These are phyloP conservation scores for Capronia epimyces DNA, from an alignment of 2,329 filamentous ascomycete genomes.

Conservation along the genomic window DNA sequence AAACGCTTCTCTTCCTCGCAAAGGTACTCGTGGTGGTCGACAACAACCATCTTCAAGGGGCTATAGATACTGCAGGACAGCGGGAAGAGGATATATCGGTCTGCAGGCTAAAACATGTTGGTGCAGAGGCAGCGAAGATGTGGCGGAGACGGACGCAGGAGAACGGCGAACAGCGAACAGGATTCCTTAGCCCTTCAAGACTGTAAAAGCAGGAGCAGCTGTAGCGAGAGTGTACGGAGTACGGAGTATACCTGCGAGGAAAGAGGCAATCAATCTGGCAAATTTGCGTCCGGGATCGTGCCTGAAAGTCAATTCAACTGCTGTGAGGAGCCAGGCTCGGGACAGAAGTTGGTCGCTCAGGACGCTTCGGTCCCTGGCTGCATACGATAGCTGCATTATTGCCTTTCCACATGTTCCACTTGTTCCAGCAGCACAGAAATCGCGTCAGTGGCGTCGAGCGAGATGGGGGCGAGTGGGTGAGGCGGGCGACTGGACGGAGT, in stretches of 20 bases:
- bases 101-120: conserved; percentile 3
- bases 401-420: background rate
- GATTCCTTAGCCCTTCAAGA: too few relatives aligned
- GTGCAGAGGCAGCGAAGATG: too few relatives aligned
- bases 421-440: background rate
- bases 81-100: background rate
- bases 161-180: background rate
- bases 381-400: too few relatives aligned
- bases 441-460: background rate
- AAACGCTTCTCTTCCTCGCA: conserved; percentile 87
- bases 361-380: too few relatives aligned
- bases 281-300: too few relatives aligned
- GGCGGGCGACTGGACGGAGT: too few relatives aligned
- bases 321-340: too few relatives aligned
- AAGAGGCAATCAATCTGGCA: background rate
- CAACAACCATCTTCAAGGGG: conserved; percentile 66
- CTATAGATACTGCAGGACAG: background rate
- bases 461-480: background rate
- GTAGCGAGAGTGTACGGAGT: background rate
- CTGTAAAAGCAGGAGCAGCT: background rate
- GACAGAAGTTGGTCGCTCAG: too few relatives aligned
- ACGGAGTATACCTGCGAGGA: background rate
- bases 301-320: too few relatives aligned
- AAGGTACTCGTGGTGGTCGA: conserved; percentile 80
- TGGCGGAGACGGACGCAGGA: background rate